Evolutionary conservation across 2,329 filamentous ascomycete genomes (phyloP).

Genomic region (Trichoderma atroviride): DNA sequence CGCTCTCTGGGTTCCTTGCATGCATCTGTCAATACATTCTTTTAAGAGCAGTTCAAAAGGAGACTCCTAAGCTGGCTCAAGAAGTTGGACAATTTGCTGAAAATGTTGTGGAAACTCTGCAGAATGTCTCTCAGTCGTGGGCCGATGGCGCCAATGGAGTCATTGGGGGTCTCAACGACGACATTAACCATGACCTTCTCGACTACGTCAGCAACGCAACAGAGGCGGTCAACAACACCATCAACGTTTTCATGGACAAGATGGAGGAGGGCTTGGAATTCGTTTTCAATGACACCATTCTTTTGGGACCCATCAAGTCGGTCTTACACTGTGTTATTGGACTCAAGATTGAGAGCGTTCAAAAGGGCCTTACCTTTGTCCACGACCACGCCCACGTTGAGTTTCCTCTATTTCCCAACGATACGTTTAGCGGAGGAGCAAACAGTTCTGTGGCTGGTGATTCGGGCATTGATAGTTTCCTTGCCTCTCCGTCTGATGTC

Average conservation of each 20-base stretch:
- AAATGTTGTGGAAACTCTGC: conserved; percentile 72
- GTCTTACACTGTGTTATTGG: conserved; percentile 86
- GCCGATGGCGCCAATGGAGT: conserved; percentile 73
- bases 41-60: conserved; percentile 70
- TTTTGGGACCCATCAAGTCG: conserved; percentile 75
- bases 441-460: conserved; percentile 61
- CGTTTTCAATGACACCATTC: conserved; percentile 80
- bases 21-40: conserved; percentile 82
- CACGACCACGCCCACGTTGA: conserved; percentile 81
- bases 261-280: conserved; percentile 73
- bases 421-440: conserved; percentile 83
- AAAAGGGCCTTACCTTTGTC: conserved; percentile 92
- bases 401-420: conserved; percentile 75
- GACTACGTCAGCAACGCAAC: conserved; percentile 87
- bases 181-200: conserved; percentile 83
- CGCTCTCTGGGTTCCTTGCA: conserved; percentile 77
- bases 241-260: conserved; percentile 78
- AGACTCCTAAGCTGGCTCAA: conserved; percentile 73
- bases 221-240: conserved; percentile 77
- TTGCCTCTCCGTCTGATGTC: conserved; percentile 72
- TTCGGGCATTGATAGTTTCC: conserved; percentile 66
- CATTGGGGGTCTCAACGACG: conserved; percentile 68
- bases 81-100: conserved; percentile 80
- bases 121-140: conserved; percentile 76
- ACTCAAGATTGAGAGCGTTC: conserved; percentile 80